Evolutionary conservation across 768 basidiomycete genomes (phyloP).

Genomic region (Agrocybe pediades): DNA sequence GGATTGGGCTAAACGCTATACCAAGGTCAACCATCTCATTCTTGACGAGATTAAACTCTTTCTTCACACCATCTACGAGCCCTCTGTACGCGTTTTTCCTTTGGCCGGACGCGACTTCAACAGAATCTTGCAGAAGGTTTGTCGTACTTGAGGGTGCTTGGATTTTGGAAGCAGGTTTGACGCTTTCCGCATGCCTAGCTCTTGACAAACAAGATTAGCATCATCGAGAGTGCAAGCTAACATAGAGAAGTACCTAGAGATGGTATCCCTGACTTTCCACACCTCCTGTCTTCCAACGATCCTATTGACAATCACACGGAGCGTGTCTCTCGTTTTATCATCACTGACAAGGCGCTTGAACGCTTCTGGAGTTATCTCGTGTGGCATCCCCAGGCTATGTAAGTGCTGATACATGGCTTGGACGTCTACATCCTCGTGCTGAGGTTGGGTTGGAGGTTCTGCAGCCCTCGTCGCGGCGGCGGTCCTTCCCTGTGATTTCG

Average conservation of each 20-base stretch:
- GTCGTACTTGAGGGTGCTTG: neutral
- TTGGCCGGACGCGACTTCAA: neutral
- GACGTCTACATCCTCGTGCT: neutral
- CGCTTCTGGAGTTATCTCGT: constrained; percentile 4
- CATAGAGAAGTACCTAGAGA: constrained; percentile 2
- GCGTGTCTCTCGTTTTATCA: neutral
- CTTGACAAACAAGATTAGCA: neutral
- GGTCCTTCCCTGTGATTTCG: too few relatives aligned
- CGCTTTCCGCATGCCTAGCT: constrained; percentile 1
- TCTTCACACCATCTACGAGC: constrained; percentile 6
- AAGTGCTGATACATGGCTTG: constrained; percentile 5
- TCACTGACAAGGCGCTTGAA: constrained; percentile 6
- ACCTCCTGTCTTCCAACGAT: constrained; percentile 14
- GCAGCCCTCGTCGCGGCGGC: too few relatives aligned
- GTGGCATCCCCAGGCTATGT: constrained; percentile 10
- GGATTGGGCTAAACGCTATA: too few relatives aligned
- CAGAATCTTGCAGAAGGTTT: constrained; percentile 9
- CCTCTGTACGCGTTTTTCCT: constrained; percentile 12
- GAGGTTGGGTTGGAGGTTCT: too few relatives aligned
- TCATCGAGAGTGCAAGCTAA: neutral
- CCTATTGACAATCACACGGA: constrained; percentile 1
- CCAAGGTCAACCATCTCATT: neutral
- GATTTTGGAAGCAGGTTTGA: neutral
- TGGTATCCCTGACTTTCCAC: neutral
- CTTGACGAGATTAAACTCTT: constrained; percentile 7